Percentiles rank a stretch among this genome's conserved stretches.
These are phyloP conservation scores for Aspergillus sp. DNA, from an alignment of 2,329 filamentous ascomycete genomes.

Conservation along the genomic window DNA sequence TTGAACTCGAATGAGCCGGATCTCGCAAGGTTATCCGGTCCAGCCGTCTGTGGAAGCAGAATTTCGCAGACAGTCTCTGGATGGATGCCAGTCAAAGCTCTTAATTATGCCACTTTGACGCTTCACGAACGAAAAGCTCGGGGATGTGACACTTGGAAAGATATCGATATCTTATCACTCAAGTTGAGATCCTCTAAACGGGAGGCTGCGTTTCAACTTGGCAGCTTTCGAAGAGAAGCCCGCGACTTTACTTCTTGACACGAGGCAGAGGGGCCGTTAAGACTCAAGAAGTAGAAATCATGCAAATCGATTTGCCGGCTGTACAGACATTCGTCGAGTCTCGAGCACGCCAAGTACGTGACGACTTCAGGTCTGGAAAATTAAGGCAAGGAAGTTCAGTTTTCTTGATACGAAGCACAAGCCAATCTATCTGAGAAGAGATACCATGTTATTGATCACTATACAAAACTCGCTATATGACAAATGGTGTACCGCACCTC, in stretches of 20 bases:
- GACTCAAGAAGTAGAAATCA: neutral
- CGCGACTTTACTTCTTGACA: neutral
- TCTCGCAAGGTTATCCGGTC: neutral
- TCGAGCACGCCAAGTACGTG: neutral
- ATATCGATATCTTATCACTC: neutral
- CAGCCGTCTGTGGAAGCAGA: neutral
- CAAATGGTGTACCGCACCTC: constrained; percentile 34
- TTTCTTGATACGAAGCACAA: neutral
- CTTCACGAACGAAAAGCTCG: neutral
- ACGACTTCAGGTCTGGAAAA: neutral
- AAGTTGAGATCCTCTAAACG: neutral
- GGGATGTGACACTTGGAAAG: neutral
- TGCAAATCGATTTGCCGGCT: neutral
- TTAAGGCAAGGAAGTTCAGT: neutral
- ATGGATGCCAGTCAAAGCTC: neutral
- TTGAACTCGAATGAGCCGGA: neutral
- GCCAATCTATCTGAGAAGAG: neutral
- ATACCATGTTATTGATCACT: constrained; percentile 10
- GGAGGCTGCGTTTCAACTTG: neutral
- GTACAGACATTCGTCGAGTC: neutral
- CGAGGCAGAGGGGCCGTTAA: neutral
- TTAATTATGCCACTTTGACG: neutral
- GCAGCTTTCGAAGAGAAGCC: neutral
- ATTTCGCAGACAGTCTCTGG: neutral
- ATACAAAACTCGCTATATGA: constrained; percentile 14